These are phyloP conservation scores for Striga hermonthica DNA, from an alignment of 305 asterid species.

Conservation along the genomic window DNA sequence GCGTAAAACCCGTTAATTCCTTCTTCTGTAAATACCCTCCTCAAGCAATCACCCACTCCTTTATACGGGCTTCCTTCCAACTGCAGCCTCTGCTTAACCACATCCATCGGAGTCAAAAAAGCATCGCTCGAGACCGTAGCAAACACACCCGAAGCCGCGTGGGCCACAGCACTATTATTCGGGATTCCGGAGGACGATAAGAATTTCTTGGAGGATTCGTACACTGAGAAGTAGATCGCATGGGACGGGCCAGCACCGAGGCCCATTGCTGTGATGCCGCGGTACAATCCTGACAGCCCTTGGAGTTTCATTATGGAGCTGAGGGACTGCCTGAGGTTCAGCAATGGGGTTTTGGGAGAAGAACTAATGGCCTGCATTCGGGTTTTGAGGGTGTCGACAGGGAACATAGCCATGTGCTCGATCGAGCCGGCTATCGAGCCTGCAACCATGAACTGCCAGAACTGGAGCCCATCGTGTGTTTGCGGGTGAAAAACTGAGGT, in stretches of 20 bases:
- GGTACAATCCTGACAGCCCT: slow-evolving; percentile 42
- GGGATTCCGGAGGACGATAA: slow-evolving; percentile 25
- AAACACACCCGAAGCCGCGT: slow-evolving; percentile 50
- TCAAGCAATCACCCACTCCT: slow-evolving; percentile 57
- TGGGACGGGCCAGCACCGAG: slow-evolving; percentile 68
- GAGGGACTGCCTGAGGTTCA: slow-evolving; percentile 42
- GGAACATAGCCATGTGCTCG: slow-evolving; percentile 73
- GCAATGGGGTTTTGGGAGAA: slow-evolving; percentile 33
- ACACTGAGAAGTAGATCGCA: slow-evolving; percentile 59
- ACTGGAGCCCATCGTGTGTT: slow-evolving; percentile 49
- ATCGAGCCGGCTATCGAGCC: slow-evolving; percentile 65
- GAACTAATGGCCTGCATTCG: slow-evolving; percentile 59
- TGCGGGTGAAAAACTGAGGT: slow-evolving; percentile 7
- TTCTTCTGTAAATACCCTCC: slow-evolving; percentile 46
- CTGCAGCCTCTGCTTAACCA: slow-evolving; percentile 71
- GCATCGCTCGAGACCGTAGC: slow-evolving; percentile 63
- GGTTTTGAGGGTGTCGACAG: slow-evolving; percentile 61
- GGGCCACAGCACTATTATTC: slow-evolving; percentile 42
- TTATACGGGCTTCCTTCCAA: slow-evolving; percentile 55
- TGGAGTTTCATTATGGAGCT: slow-evolving; percentile 46
- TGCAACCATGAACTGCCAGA: slow-evolving; percentile 66
- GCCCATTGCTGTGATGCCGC: slow-evolving; percentile 62
- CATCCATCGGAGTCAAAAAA: slow-evolving; percentile 65
- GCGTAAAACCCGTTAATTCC: slow-evolving; percentile 58
- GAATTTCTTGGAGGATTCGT: slow-evolving; percentile 44